Evolutionary conservation across 2,329 filamentous ascomycete genomes (phyloP).

Genomic region (Chaetomiaceae sp.): DNA sequence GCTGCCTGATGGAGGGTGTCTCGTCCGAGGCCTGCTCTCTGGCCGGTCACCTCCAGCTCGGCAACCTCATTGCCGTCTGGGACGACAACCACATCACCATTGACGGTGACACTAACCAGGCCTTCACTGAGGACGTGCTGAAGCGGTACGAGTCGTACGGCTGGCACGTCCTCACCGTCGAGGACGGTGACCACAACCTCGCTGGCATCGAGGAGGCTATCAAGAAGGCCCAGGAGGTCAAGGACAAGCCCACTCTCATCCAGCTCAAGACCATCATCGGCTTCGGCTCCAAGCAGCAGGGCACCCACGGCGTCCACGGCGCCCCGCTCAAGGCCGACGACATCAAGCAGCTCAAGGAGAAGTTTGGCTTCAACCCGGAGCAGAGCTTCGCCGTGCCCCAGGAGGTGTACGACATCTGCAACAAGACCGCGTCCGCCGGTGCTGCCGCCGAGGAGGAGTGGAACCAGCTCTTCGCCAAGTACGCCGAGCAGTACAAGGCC

Average conservation of each 20-base stretch:
- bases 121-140: constrained; percentile 93
- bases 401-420: constrained; percentile 86
- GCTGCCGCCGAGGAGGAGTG: constrained; percentile 89
- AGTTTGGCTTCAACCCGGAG: constrained; percentile 93
- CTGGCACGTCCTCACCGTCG: constrained; percentile 83
- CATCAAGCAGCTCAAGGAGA: constrained; percentile 85
- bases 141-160: constrained; percentile 96
- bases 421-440: constrained; percentile 77
- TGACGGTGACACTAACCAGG: constrained; percentile 90
- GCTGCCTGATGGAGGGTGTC: constrained; percentile 97
- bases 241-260: constrained; percentile 94
- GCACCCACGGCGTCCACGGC: constrained; percentile 93
- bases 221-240: constrained; percentile 76
- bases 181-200: constrained; percentile 84
- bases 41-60: constrained; percentile 93
- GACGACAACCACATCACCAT: constrained; percentile 98
- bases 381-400: constrained; percentile 90
- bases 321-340: constrained; percentile 94
- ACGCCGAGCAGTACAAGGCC: constrained; percentile 67
- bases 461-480: constrained; percentile 89
- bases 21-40: constrained; percentile 86
- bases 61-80: constrained; percentile 94
- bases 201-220: constrained; percentile 84
- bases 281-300: constrained; percentile 87
- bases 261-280: constrained; percentile 97